Percentiles rank a stretch among this genome's conserved stretches.
Evolutionary conservation across 306 rosid species (phyloP).

Genomic region (peach (Prunus persica)): Prunus_persica_NCBIv2 NC_034010.1:19476001-19476500

Average conservation of each 20-base stretch:
- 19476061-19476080: slow-evolving; percentile 54
- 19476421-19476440: slow-evolving; percentile 60
- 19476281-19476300: slow-evolving; percentile 70
- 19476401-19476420: slow-evolving; percentile 56
- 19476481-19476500: neutral
- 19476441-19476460: slow-evolving; percentile 41
- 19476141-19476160: slow-evolving; percentile 73
- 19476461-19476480: neutral
- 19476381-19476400: slow-evolving; percentile 58
- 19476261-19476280: slow-evolving; percentile 36
- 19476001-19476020: neutral
- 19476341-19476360: slow-evolving; percentile 81
- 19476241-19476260: slow-evolving; percentile 35
- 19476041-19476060: neutral
- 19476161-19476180: slow-evolving; percentile 73
- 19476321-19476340: slow-evolving; percentile 74
- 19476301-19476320: slow-evolving; percentile 78
- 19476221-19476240: slow-evolving; percentile 60
- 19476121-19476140: slow-evolving; percentile 68
- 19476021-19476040: neutral
- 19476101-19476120: slow-evolving; percentile 83
- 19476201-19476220: slow-evolving; percentile 65
- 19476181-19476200: slow-evolving; percentile 79
- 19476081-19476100: slow-evolving; percentile 81
- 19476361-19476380: slow-evolving; percentile 77